phyloP scores from a whole-genome alignment of 2,329 filamentous ascomycete species.

The Alternaria sp. region DNA sequence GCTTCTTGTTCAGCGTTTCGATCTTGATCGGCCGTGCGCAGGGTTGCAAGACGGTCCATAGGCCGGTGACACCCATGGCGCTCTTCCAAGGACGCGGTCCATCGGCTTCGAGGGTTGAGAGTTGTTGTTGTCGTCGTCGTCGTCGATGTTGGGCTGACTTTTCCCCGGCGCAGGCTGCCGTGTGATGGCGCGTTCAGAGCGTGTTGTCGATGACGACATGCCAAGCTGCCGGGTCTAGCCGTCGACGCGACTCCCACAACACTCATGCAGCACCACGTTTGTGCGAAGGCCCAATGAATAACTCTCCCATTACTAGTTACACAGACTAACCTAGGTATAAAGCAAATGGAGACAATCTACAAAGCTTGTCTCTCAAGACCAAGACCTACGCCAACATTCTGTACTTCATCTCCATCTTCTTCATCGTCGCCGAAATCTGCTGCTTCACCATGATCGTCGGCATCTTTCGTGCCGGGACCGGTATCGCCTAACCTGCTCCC shows the following conservation, averaged over 20 bases:
- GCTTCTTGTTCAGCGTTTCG: slow-evolving; percentile 93
- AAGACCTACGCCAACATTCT: slow-evolving; percentile 25
- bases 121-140: not conserved
- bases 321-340: slow-evolving; percentile 10
- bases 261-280: not conserved
- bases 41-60: slow-evolving; percentile 95
- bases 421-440: slow-evolving; percentile 38
- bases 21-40: slow-evolving; percentile 96
- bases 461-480: slow-evolving; percentile 22
- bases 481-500: slow-evolving; percentile 17
- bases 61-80: slow-evolving; percentile 93
- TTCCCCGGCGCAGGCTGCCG: slow-evolving; percentile 19
- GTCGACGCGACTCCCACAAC: slow-evolving; percentile 5
- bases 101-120: slow-evolving; percentile 20
- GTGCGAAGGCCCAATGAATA: too few relatives aligned
- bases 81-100: slow-evolving; percentile 18
- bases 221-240: slow-evolving; percentile 7
- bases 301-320: slow-evolving; percentile 6
- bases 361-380: slow-evolving; percentile 19
- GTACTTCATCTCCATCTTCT: slow-evolving; percentile 25
- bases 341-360: slow-evolving; percentile 13
- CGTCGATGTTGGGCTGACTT: not conserved
- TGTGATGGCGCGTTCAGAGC: slow-evolving; percentile 31
- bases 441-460: slow-evolving; percentile 23
- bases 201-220: slow-evolving; percentile 30